Percentiles rank a stretch among this genome's conserved stretches.
Conservation (phyloP, 108 stramenopile species). For the Chaetoceros muelleri region DNA sequence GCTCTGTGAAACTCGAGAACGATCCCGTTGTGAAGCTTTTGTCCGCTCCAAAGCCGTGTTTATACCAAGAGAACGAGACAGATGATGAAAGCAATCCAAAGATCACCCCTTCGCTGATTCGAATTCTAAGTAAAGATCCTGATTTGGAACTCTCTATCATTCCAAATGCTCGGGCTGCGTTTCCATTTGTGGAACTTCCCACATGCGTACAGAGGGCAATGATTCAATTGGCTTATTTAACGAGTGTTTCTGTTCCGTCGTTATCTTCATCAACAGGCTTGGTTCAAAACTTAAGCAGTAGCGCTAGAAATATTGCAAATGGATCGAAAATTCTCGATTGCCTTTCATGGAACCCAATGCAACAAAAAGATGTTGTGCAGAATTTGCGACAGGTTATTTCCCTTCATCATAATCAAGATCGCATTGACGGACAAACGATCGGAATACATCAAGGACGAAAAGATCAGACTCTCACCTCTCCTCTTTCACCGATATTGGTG, state of each 20-base stretch:
- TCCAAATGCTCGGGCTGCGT: not conserved
- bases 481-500: not conserved
- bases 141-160: constrained; percentile 42
- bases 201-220: not conserved
- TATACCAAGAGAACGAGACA: not conserved
- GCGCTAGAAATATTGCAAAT: too few relatives aligned
- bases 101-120: constrained; percentile 43
- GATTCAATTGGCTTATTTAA: not conserved
- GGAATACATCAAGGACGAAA: not conserved
- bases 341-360: not conserved
- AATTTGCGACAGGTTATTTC: not conserved
- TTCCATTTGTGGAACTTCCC: not conserved
- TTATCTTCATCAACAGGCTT: not conserved
- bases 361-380: not conserved
- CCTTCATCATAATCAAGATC: not conserved
- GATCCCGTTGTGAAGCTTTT: constrained; percentile 76
- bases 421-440: not conserved
- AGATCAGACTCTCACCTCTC: not conserved
- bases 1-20: constrained; percentile 8
- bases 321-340: not conserved
- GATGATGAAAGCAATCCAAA: not conserved
- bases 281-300: too few relatives aligned
- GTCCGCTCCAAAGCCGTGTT: not conserved
- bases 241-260: not conserved
- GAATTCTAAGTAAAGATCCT: constrained; percentile 53